Conservation (phyloP, 768 basidiomycete species). For the Termitomyces sp. region DNA sequence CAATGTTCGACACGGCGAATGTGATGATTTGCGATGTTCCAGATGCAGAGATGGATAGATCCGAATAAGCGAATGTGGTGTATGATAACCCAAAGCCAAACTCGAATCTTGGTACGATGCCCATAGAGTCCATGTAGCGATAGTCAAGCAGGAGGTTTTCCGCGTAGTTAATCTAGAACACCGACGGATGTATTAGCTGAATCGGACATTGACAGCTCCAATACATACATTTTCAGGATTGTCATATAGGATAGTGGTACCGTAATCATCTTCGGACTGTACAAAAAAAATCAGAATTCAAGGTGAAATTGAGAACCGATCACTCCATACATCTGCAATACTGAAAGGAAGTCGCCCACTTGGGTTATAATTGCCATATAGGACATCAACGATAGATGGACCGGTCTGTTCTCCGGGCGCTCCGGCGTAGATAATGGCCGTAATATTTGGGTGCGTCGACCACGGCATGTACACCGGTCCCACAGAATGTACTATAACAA, state of each 20-base stretch:
- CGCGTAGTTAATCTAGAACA: conserved; percentile 54
- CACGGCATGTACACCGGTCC: conserved; percentile 74
- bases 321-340: conserved; percentile 54
- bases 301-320: neutral
- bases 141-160: conserved; percentile 71
- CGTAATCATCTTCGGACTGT: conserved; percentile 37
- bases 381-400: conserved; percentile 72
- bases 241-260: conserved; percentile 40
- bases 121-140: conserved; percentile 55
- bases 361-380: conserved; percentile 78
- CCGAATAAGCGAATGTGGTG: conserved; percentile 65
- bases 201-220: neutral
- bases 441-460: conserved; percentile 74
- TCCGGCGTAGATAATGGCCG: conserved; percentile 57
- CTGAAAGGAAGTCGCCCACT: conserved; percentile 70
- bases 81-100: conserved; percentile 78
- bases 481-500: conserved; percentile 78
- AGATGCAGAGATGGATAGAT: conserved; percentile 36
- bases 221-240: conserved; percentile 22
- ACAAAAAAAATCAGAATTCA: conserved; percentile 1
- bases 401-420: conserved; percentile 74
- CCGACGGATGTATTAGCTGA: neutral
- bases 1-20: conserved; percentile 48
- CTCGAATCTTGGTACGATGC: conserved; percentile 52
- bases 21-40: conserved; percentile 31